These are phyloP conservation scores for Apiotrichum porosum DNA, from an alignment of 1,284 basidiomycete genomes.

Conservation along the genomic window DNA sequence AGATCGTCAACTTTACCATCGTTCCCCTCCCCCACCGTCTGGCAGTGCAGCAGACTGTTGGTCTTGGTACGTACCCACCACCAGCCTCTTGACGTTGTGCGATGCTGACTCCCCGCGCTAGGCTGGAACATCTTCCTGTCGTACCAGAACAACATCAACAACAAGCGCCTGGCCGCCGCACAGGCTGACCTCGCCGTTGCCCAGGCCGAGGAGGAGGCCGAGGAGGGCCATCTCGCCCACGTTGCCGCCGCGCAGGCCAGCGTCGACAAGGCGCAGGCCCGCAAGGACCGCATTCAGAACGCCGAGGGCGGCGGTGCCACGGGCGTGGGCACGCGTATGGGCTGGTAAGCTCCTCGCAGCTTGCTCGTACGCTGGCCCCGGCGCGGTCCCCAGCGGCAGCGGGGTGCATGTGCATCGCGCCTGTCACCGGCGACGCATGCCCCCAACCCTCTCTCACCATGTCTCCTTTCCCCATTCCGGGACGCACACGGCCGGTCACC, in stretches of 20 bases:
- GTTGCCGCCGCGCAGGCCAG: conserved; percentile 1
- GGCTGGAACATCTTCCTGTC: conserved; percentile 57
- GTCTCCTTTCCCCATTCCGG: too few species aligned
- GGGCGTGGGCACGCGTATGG: conserved; percentile 37
- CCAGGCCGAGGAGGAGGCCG: conserved; percentile 1
- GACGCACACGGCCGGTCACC: too few species aligned
- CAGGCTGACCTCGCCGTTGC: conserved; percentile 13
- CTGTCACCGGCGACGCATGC: too few species aligned
- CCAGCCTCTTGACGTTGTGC: not conserved
- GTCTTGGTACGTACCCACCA: conserved; percentile 54
- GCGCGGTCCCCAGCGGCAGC: too few species aligned
- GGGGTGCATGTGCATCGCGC: too few species aligned
- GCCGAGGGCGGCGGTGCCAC: conserved; percentile 30
- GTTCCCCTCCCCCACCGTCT: conserved; percentile 74
- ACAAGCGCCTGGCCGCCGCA: conserved; percentile 25
- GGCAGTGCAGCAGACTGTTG: conserved; percentile 70
- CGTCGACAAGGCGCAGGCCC: conserved; percentile 1
- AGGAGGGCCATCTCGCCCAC: not conserved
- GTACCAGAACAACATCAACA: conserved; percentile 39
- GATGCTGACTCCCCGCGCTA: conserved; percentile 13
- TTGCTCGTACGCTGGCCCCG: too few species aligned
- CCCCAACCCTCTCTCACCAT: too few species aligned
- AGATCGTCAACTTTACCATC: conserved; percentile 72
- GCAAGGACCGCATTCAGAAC: conserved; percentile 15
- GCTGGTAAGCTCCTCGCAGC: too few species aligned